Conservation (phyloP, 441 rosid species). For the Lepidium campestre region DNA sequence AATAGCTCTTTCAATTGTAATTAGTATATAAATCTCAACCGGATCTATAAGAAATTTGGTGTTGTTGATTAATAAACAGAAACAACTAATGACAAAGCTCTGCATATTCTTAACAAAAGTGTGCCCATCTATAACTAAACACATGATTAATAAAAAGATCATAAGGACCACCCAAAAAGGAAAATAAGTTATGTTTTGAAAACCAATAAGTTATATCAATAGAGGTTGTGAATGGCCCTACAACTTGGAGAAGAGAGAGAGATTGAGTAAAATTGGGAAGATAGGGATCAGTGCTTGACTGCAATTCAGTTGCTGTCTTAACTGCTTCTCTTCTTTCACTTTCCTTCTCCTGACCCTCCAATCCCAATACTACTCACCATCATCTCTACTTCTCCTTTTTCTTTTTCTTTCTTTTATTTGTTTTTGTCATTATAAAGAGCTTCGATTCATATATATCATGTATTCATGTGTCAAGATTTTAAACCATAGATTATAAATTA, state of each 20-base stretch:
- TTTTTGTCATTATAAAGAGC: background rate
- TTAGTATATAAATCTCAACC: background rate
- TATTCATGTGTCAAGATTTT: background rate
- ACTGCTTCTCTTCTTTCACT: slow-evolving; percentile 34
- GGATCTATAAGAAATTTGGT: background rate
- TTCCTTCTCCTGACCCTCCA: slow-evolving; percentile 29
- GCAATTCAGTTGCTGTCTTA: slow-evolving; percentile 34
- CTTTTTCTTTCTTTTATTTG: background rate
- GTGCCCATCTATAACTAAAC: slow-evolving; percentile 26
- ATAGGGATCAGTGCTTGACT: slow-evolving; percentile 29
- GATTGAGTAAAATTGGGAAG: background rate
- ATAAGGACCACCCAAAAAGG: slow-evolving; percentile 26
- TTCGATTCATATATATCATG: background rate
- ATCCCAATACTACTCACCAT: slow-evolving; percentile 25
- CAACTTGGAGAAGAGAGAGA: slow-evolving; percentile 19
- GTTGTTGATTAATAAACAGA: background rate
- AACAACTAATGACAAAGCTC: slow-evolving; percentile 2
- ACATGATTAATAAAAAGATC: slow-evolving; percentile 7
- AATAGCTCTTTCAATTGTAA: background rate
- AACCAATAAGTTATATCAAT: slow-evolving; percentile 11
- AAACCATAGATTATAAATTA: background rate
- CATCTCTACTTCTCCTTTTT: slow-evolving; percentile 3
- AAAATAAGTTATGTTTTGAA: slow-evolving; percentile 24
- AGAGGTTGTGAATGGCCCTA: slow-evolving; percentile 13
- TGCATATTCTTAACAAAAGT: slow-evolving; percentile 16